A percentile compares a stretch with the other conserved stretches of the same genome.
Conservation (phyloP, 176 grass and related monocot genomes). For the Poa annua region DNA sequence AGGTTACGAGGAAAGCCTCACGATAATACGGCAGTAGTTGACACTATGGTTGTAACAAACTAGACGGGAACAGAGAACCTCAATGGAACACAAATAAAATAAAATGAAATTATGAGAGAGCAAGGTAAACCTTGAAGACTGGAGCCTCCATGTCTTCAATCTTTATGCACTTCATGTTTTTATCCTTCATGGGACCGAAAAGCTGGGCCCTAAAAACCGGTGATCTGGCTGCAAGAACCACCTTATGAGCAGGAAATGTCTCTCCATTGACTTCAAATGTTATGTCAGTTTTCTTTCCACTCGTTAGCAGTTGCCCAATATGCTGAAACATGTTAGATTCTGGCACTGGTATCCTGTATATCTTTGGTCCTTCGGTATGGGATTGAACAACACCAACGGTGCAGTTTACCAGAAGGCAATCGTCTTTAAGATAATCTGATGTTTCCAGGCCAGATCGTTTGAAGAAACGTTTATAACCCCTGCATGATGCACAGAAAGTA, state of each 20-base stretch:
- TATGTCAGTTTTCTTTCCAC: slow-evolving; percentile 73
- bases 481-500: slow-evolving; percentile 47
- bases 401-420: slow-evolving; percentile 93
- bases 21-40: background rate
- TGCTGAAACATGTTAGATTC: slow-evolving; percentile 78
- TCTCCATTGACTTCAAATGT: slow-evolving; percentile 85
- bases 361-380: slow-evolving; percentile 82
- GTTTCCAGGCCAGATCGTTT: slow-evolving; percentile 80
- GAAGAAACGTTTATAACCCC: slow-evolving; percentile 97
- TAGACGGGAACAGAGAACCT: background rate
- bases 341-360: slow-evolving; percentile 80
- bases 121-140: slow-evolving; percentile 83
- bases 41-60: background rate
- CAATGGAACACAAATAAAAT: background rate
- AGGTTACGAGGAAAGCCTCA: background rate
- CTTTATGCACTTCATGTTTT: slow-evolving; percentile 75
- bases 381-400: slow-evolving; percentile 94
- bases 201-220: slow-evolving; percentile 97
- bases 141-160: slow-evolving; percentile 92
- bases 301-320: slow-evolving; percentile 71
- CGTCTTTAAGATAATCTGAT: slow-evolving; percentile 99
- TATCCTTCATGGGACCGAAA: slow-evolving; percentile 98
- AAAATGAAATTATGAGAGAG: slow-evolving; percentile 1
- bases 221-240: slow-evolving; percentile 83
- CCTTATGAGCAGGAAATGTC: slow-evolving; percentile 79